Base-by-base conservation (phyloP, 805 yeast species). In the Yarrowia sp. region DNA sequence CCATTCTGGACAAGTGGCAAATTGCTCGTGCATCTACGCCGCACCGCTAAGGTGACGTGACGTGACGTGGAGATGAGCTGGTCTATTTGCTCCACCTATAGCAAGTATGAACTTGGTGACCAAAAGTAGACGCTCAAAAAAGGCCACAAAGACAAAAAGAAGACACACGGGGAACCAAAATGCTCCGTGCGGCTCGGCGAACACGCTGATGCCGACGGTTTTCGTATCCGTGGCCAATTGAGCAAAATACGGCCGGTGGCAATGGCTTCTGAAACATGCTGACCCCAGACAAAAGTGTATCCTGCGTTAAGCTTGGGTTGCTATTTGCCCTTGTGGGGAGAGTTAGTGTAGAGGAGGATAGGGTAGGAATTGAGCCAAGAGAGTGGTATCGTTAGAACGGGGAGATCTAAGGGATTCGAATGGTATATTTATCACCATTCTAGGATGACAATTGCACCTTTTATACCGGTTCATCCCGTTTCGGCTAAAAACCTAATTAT, bases 241-340 rank as follows among this genome's bases (percentile, higher is more conserved):
- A n/a, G n/a, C n/a, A n/a, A n/a, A n/a, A n/a, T n/a, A n/a, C n/a
- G n/a, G n/a, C n/a, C n/a, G n/a, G 21, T 28, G 35, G 51, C 11
- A 32, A 28, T 28, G 17, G 19, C 2, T 12, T 44, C 32, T 44
- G 49, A 44, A 44, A 44, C 49, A 26, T 12, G 26, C 28, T 26
- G 30, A 26, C 49, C 30, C 49, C 40, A 12, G n/a, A 36, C 11
- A 5, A 48, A 30, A 48, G 49, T 6, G 33, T 44, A 44, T 24
- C 16, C 3, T n/a, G 49, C 1, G 49, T 44, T 48, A 48, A 48
- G 52, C 28, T 48, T 48, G 52, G 52, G 52, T 48, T 48, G 52
- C 52, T 48, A 48, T 30, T 48, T n/a, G n/a, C n/a, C n/a, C n/a
- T n/a, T 44, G 51, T 12, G 3, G 2, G 17, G 17, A 16, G 51